These are phyloP conservation scores for Litsea cubeba DNA, from an alignment of 164 flowering plant species.

Conservation along the genomic window DNA sequence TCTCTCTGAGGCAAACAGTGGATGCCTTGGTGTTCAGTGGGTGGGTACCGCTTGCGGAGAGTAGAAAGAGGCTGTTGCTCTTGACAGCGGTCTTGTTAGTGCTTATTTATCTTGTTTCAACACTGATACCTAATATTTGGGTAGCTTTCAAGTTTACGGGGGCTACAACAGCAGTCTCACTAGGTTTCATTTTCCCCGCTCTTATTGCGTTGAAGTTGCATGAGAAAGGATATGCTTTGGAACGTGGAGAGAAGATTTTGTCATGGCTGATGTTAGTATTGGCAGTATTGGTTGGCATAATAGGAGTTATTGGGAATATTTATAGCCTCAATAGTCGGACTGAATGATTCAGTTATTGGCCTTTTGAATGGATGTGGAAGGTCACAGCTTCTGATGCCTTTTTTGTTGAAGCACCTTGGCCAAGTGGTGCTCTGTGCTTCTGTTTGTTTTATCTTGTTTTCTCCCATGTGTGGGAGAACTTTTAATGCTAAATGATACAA, in stretches of 20 bases:
- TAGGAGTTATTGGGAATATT: constrained; percentile 78
- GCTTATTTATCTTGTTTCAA: constrained; percentile 69
- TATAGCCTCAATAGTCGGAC: constrained; percentile 46
- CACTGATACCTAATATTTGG: constrained; percentile 94
- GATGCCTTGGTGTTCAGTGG: constrained; percentile 62
- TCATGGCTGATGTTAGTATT: constrained; percentile 68
- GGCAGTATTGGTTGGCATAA: constrained; percentile 64
- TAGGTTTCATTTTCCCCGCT: constrained; percentile 89
- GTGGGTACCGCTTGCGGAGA: constrained; percentile 61
- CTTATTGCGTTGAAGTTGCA: constrained; percentile 67
- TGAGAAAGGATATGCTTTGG: constrained; percentile 37
- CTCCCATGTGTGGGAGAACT: background rate
- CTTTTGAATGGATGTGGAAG: background rate
- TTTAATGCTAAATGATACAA: background rate
- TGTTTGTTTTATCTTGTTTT: background rate
- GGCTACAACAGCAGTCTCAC: constrained; percentile 87
- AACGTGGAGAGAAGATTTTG: constrained; percentile 37
- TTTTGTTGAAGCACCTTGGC: background rate
- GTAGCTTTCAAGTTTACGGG: constrained; percentile 98
- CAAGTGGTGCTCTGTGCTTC: background rate
- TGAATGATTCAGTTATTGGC: constrained; percentile 21
- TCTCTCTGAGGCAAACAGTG: constrained; percentile 89
- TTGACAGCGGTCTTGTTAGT: constrained; percentile 56
- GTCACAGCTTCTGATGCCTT: background rate
- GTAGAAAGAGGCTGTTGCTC: constrained; percentile 66